A percentile compares a stretch with the other conserved stretches of the same genome.
Evolutionary conservation across 371 early-diverging fungal species (phyloP).

Genomic region (Mucor sp.): DNA sequence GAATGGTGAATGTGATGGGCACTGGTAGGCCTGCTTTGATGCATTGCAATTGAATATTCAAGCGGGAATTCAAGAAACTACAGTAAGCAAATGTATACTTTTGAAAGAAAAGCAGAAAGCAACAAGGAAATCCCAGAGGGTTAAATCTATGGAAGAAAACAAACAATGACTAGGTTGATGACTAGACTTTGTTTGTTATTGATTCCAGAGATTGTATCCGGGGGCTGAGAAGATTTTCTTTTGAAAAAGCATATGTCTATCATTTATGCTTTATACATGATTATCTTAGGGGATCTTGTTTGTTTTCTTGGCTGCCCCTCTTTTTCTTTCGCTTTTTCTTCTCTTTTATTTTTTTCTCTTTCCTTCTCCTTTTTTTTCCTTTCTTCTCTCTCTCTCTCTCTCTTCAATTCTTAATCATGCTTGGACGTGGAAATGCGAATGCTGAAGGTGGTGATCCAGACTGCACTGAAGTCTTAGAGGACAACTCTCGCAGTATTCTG

Average conservation of each 20-base stretch:
- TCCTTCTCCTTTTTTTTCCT: constrained; percentile 2
- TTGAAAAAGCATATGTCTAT: not conserved
- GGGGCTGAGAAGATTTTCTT: not conserved
- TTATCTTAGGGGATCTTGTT: not conserved
- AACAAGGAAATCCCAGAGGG: not conserved
- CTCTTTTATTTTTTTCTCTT: constrained; percentile 1
- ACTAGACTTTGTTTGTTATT: constrained; percentile 3
- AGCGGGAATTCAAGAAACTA: not conserved
- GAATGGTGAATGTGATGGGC: not conserved
- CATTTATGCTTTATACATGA: not conserved
- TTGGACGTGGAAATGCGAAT: constrained; percentile 12
- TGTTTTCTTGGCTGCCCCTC: constrained; percentile 3
- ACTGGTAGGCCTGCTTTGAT: too few relatives aligned
- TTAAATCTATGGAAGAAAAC: not conserved
- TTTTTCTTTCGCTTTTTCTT: not conserved
- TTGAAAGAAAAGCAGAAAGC: not conserved
- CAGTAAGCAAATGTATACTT: not conserved
- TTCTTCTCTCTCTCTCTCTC: not conserved
- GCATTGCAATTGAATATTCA: too few relatives aligned
- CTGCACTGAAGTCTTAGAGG: constrained; percentile 81
- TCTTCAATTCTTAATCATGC: constrained; percentile 5
- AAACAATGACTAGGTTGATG: not conserved
- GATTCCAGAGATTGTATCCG: not conserved
- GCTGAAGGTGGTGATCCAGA: constrained; percentile 38
- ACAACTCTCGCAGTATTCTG: constrained; percentile 83